Evolutionary conservation across 192 early-diverging fungal species (phyloP).

Genomic region (Backusella morwellensis): DNA sequence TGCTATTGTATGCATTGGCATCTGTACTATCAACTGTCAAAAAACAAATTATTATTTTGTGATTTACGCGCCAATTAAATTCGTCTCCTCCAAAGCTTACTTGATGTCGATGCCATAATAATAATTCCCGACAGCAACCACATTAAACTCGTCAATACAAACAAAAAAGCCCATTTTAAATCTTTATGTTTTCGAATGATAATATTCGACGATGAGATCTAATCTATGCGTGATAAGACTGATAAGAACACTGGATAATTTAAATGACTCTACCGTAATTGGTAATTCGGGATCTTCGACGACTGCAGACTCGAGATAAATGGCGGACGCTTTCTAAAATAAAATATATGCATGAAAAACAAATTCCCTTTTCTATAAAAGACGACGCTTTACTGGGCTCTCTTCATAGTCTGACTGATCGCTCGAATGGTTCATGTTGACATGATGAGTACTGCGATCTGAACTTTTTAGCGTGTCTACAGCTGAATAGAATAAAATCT

Average conservation of each 20-base stretch:
- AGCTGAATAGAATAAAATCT: not conserved
- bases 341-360: not conserved
- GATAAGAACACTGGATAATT: not conserved
- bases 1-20: not conserved
- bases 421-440: not conserved
- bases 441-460: not conserved
- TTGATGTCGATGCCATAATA: not conserved
- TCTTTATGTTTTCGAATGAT: not conserved
- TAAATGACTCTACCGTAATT: not conserved
- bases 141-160: not conserved
- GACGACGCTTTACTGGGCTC: not conserved
- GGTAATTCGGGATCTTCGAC: not conserved
- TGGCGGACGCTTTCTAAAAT: not conserved
- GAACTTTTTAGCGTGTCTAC: not conserved
- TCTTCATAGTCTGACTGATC: constrained; percentile 3
- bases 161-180: not conserved
- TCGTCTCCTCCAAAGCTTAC: not conserved
- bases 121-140: not conserved
- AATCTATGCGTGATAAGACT: not conserved
- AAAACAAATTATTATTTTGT: not conserved
- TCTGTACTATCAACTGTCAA: not conserved
- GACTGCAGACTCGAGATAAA: not conserved
- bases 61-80: not conserved
- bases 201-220: not conserved
- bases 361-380: not conserved